Base-by-base conservation (phyloP, 345 rosid species). In the Lagerstroemia speciosa region DNA sequence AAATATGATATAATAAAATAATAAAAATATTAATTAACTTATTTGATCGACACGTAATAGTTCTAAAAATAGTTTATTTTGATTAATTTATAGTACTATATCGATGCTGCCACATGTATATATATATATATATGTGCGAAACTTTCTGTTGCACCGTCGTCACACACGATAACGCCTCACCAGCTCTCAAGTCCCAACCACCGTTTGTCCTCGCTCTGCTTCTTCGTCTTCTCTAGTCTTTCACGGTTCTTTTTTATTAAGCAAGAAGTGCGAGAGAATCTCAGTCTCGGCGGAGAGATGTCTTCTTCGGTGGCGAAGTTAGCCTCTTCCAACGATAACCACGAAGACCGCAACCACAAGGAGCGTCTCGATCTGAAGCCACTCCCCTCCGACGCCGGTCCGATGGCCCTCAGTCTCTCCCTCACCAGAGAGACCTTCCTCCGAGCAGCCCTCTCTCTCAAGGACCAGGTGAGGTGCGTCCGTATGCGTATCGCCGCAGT, bases 401-500 rank as follows among this genome's bases (percentile, higher is more conserved):
- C 81, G 11, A 48, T 72, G 66, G 78, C 73, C 62, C 62, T 69
- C 6, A 57, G 53, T 32, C 72, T 83, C 34, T 66, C 79, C 7
- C 81, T 92, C 67, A 46, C 85, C 0, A 22, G 70, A 0, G 85
- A 89, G 5, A 68, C 81, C 69, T 83, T 84, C 53, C 89, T 86
- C 71, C 66, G 65, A 72, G 92, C 90, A 15, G 97, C 94, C 74
- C n/a, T 82, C 36, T 84, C 87, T 57, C 87, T 91, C 69, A 87
- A 89, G 74, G 76, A 87, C 77, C 83, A 82, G 95, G 96, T 41
- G 7, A n/a, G n/a, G n/a, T n/a, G n/a, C n/a, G n/a, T n/a, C n/a
- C n/a, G n/a, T n/a, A n/a, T n/a, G n/a, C n/a, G n/a, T n/a, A n/a
- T n/a, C n/a, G n/a, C n/a, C n/a, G n/a, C n/a, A n/a, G n/a, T n/a